A percentile compares a stretch with the other conserved stretches of the same genome.
Conservation (phyloP, 192 early-diverging fungal genomes). For the Rhizophlyctis rosea region DNA sequence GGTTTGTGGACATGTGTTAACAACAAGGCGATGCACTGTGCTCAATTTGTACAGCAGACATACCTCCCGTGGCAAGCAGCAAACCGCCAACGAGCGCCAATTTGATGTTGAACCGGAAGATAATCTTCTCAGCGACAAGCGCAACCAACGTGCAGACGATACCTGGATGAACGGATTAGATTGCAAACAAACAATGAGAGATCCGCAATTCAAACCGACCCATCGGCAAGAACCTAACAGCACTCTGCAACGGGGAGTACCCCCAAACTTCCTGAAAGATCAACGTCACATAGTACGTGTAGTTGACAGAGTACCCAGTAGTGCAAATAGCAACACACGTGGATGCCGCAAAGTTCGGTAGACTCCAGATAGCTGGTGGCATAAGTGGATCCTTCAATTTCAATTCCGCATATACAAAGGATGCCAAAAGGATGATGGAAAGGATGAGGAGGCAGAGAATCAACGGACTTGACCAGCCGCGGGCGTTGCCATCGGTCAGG, state of each 20-base stretch:
- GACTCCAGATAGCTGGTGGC: conserved; percentile 37
- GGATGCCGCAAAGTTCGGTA: conserved; percentile 36
- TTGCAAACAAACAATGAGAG: no score
- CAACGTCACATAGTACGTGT: conserved; percentile 43
- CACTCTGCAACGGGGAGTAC: conserved; percentile 37
- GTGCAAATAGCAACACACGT: conserved; percentile 22
- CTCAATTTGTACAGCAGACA: no score
- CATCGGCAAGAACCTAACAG: conserved; percentile 37
- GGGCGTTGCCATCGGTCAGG: conserved; percentile 18
- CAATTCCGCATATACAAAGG: conserved; percentile 32
- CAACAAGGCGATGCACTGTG: no score
- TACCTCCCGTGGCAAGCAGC: conserved; percentile 4
- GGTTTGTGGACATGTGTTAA: no score
- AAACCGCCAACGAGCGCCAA: conserved; percentile 14
- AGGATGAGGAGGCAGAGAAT: conserved; percentile 22
- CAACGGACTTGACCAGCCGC: conserved; percentile 19
- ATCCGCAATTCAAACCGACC: no score
- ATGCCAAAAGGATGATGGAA: conserved; percentile 27
- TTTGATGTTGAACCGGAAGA: conserved; percentile 22
- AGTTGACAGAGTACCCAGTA: conserved; percentile 34
- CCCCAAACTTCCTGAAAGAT: conserved; percentile 41
- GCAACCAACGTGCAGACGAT: conserved; percentile 31
- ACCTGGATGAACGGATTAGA: no score
- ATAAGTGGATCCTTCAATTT: conserved; percentile 30
- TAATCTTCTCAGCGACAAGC: conserved; percentile 28